phyloP scores from a whole-genome alignment of 805 yeast species.

The Dipodascus geniculatus region DNA sequence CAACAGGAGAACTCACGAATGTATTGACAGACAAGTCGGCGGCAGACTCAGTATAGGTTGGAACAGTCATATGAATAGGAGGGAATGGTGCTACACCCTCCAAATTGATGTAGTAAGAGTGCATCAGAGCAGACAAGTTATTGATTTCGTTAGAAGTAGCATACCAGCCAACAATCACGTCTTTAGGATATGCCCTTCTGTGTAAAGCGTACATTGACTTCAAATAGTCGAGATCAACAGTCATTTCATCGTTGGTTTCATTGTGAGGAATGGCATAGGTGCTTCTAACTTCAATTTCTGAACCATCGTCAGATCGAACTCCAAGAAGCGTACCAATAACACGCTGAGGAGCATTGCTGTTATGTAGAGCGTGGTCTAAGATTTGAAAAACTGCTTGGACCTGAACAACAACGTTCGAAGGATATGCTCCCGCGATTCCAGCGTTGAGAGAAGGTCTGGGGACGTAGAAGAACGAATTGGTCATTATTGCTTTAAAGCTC shows the following conservation, averaged over 20 bases:
- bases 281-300: slow-evolving; percentile 57
- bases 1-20: slow-evolving; percentile 70
- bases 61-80: slow-evolving; percentile 67
- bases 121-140: slow-evolving; percentile 63
- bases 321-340: slow-evolving; percentile 79
- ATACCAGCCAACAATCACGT: slow-evolving; percentile 78
- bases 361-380: slow-evolving; percentile 55
- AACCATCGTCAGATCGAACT: slow-evolving; percentile 71
- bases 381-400: slow-evolving; percentile 54
- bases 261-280: slow-evolving; percentile 74
- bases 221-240: slow-evolving; percentile 68
- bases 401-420: slow-evolving; percentile 17
- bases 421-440: slow-evolving; percentile 14
- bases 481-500: slow-evolving; percentile 6
- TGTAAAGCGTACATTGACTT: slow-evolving; percentile 56
- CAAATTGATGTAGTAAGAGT: slow-evolving; percentile 64
- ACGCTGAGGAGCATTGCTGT: slow-evolving; percentile 42
- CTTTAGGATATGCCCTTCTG: slow-evolving; percentile 69
- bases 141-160: slow-evolving; percentile 46
- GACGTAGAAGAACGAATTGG: slow-evolving; percentile 15
- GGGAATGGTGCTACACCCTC: slow-evolving; percentile 66
- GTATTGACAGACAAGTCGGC: slow-evolving; percentile 40
- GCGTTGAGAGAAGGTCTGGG: slow-evolving; percentile 14
- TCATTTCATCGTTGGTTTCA: slow-evolving; percentile 64
- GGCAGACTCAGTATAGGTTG: slow-evolving; percentile 34